A percentile compares a stretch with the other conserved stretches of the same genome.
These are phyloP conservation scores for Vaccinium corymbosum DNA, from an alignment of 148 eudicot species.

Conservation along the genomic window DNA sequence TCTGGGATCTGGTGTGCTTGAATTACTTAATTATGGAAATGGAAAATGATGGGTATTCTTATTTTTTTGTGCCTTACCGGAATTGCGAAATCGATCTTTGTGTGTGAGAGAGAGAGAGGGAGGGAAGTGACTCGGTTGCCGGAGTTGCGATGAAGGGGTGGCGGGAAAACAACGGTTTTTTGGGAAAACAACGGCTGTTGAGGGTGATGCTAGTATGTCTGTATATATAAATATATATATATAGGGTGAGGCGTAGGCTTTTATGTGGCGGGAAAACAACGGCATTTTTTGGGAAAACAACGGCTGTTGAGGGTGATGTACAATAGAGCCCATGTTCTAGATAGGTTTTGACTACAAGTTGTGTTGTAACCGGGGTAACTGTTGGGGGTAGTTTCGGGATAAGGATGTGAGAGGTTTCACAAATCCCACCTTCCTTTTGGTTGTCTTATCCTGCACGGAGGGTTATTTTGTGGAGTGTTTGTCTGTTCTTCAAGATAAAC, in stretches of 20 bases:
- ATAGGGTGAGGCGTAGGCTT: too few species aligned
- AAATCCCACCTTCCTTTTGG: background rate
- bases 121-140: background rate
- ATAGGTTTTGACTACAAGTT: background rate
- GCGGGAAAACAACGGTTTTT: background rate
- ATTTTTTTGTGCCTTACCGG: background rate
- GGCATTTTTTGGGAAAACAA: background rate
- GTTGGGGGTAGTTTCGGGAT: conserved; percentile 7
- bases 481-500: background rate
- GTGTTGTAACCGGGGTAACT: background rate
- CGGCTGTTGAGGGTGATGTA: background rate
- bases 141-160: background rate
- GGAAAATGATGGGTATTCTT: background rate
- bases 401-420: background rate
- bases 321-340: background rate
- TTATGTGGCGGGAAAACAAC: background rate
- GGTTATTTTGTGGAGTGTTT: background rate
- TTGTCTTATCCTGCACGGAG: background rate
- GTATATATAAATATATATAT: too few species aligned
- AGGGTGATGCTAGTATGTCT: background rate
- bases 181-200: background rate
- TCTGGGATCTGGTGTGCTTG: too few species aligned
- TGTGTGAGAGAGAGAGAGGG: background rate
- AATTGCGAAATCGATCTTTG: background rate
- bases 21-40: background rate